These are phyloP conservation scores for Quercus tomentella DNA, from an alignment of 331 rosid species.

Conservation along the genomic window DNA sequence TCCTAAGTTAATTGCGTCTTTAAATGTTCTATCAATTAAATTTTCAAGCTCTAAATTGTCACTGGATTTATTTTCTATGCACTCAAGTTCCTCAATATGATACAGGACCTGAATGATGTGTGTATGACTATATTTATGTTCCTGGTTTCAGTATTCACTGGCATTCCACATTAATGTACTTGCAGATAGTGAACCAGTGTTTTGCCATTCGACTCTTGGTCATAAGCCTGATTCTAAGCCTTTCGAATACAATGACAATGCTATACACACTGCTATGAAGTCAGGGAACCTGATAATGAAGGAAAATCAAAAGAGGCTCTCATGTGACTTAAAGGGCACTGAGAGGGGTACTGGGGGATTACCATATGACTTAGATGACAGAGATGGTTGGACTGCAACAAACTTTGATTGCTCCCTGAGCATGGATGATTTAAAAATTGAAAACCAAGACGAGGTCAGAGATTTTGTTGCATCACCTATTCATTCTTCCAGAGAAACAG, in stretches of 20 bases:
- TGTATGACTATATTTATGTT: background rate
- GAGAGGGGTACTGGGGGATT: conserved; percentile 28
- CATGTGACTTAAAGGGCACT: conserved; percentile 26
- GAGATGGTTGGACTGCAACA: conserved; percentile 22
- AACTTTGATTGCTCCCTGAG: conserved; percentile 17
- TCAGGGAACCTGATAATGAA: conserved; percentile 30
- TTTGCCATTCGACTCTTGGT: conserved; percentile 38
- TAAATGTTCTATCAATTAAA: background rate
- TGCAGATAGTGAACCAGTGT: conserved; percentile 65
- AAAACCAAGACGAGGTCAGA: conserved; percentile 11
- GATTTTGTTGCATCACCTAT: conserved; percentile 26
- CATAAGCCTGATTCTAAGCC: conserved; percentile 40
- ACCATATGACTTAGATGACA: conserved; percentile 19
- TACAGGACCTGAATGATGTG: background rate
- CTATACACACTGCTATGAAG: conserved; percentile 29
- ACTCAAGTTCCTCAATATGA: background rate
- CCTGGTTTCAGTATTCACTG: conserved; percentile 12
- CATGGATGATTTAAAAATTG: conserved; percentile 23
- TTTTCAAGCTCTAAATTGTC: background rate
- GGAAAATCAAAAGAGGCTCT: conserved; percentile 31
- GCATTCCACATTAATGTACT: conserved; percentile 11
- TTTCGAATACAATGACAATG: conserved; percentile 33
- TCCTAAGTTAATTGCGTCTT: background rate
- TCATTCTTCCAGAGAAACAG: conserved; percentile 25
- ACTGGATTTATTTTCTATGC: background rate